Base-by-base conservation (phyloP, 1,139 yeast species). In the Candida pseudoviswanathii region DNA sequence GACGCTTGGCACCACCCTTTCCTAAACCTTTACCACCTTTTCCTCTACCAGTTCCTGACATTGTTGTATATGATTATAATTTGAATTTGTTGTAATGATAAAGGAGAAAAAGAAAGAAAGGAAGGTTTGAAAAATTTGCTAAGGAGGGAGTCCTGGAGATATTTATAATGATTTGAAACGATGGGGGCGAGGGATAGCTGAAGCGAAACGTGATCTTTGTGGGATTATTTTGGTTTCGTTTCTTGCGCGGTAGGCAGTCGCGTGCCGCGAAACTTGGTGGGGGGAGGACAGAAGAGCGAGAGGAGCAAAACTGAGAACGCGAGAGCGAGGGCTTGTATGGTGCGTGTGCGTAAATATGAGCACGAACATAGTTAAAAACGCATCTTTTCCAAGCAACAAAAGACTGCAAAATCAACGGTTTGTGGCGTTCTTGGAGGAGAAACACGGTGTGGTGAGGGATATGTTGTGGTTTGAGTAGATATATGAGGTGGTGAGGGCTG, bases 1-100 rank as follows among this genome's bases (percentile, higher is more conserved):
- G 99, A 81, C 98, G 94, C 86, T 94, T 94, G 68, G 99, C 98
- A 82, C 98, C 98, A 80, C 94, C 98, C 81, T 94, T 92, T 72
- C 98, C 98, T 70, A 91, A 84, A 79, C 97, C 97, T 88, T 91
- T 91, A 76, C 97, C 97, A 73, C 97, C 97, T 90, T 91, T 91
- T 73, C 97, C 97, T 86, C 97, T 92, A 77, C 98, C 97, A 71
- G 97, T 43, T 25, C 45, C 45, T 1, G 45, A 43, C 45, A 43
- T 43, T 32, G 33, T 43, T 43, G 34, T 39, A 27, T 39, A 43
- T 41, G 22, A 22, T 5, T 43, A 24, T 37, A 11, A 26, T 4
- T 34, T 34, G 7, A 27, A 43, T 26, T 26, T 37, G 27, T 22
- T 33, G 9, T 25, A 26, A 26, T 16, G 9, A 25, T 25, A 34